Evolutionary conservation across 1,139 yeast species (phyloP).

Genomic region (Debaryomycetaceae sp.): DNA sequence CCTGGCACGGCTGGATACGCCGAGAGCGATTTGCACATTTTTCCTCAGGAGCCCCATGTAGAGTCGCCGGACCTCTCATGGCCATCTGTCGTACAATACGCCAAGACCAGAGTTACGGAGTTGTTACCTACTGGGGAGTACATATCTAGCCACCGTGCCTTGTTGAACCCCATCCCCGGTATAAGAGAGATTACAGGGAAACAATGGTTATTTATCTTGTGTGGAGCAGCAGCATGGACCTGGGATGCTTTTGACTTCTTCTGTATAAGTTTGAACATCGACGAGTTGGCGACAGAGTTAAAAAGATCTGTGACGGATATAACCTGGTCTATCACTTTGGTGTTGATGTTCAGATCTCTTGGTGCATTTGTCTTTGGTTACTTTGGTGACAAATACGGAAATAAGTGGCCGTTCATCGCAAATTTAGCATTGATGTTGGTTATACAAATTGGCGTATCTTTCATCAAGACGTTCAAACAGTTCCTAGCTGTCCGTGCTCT

Average conservation of each 20-base stretch:
- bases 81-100: constrained; percentile 20
- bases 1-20: constrained; percentile 1
- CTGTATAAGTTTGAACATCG: constrained; percentile 59
- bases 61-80: constrained; percentile 21
- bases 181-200: constrained; percentile 23
- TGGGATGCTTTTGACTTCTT: constrained; percentile 81
- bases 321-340: constrained; percentile 80
- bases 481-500: constrained; percentile 59
- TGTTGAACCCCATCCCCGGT: constrained; percentile 33
- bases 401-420: constrained; percentile 65
- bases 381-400: constrained; percentile 64
- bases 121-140: constrained; percentile 13
- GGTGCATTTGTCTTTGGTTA: constrained; percentile 73
- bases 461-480: constrained; percentile 58
- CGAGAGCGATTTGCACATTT: background rate
- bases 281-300: constrained; percentile 53
- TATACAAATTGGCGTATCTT: constrained; percentile 71
- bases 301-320: constrained; percentile 48
- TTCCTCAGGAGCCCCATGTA: background rate
- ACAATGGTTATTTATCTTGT: constrained; percentile 55
- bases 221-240: constrained; percentile 73
- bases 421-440: constrained; percentile 52
- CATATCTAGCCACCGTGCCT: constrained; percentile 12
- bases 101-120: constrained; percentile 23
- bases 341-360: constrained; percentile 74